Percentiles rank a stretch among this genome's conserved stretches.
phyloP scores from a whole-genome alignment of 2,329 filamentous ascomycete genomes.

The Cladosporium sp. region DNA sequence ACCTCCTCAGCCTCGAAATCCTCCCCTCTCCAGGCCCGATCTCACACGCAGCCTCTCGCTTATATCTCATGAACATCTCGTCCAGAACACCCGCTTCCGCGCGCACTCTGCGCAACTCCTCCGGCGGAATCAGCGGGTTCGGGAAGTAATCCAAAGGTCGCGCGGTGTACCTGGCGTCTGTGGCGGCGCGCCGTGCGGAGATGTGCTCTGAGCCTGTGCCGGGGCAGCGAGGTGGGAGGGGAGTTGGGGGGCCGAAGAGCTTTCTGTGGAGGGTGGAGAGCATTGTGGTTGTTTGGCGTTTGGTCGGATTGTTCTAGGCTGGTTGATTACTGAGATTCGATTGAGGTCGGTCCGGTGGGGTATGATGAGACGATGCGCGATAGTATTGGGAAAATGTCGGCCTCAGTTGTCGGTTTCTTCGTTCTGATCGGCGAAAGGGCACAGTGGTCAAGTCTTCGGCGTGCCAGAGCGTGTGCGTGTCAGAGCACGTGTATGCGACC shows the following conservation, averaged over 20 bases:
- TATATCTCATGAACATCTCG: background rate
- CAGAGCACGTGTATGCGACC: background rate
- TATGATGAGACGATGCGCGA: background rate
- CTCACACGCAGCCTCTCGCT: constrained; percentile 13
- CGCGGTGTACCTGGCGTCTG: constrained; percentile 6
- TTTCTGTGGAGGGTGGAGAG: background rate
- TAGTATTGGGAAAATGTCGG: background rate
- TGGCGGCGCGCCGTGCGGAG: background rate
- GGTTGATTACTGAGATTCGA: background rate
- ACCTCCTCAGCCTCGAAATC: background rate
- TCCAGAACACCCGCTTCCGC: background rate
- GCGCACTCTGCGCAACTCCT: background rate
- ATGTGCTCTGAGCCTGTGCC: constrained; percentile 1
- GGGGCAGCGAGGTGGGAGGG: constrained; percentile 3
- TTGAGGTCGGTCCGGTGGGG: background rate
- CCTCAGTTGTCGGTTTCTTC: background rate
- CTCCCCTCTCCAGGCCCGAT: background rate
- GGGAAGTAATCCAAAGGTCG: constrained; percentile 9
- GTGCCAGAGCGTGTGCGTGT: background rate
- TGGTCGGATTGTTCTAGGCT: background rate
- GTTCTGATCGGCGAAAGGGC: background rate
- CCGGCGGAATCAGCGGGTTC: background rate
- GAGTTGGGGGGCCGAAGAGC: background rate
- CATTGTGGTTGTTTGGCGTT: background rate
- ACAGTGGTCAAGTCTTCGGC: background rate